These are phyloP conservation scores for Lachancea quebecensis DNA, from an alignment of 805 yeast genomes.

Conservation along the genomic window DNA sequence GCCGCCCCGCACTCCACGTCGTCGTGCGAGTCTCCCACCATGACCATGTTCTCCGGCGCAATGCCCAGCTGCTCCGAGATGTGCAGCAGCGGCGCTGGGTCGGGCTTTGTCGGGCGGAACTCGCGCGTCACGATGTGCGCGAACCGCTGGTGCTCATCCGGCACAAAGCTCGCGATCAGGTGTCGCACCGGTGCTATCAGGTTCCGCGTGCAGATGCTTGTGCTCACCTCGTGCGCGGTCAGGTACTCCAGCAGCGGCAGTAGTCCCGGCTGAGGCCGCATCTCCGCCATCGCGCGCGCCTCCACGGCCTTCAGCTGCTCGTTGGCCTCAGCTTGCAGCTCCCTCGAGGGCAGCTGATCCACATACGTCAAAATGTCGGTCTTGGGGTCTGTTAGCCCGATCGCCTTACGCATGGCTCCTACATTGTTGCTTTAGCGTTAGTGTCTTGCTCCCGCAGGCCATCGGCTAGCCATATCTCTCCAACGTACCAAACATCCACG, in stretches of 20 bases:
- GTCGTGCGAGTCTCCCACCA: constrained; percentile 72
- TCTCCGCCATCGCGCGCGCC: constrained; percentile 52
- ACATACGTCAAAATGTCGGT: constrained; percentile 51
- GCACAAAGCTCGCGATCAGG: constrained; percentile 40
- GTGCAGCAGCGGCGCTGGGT: constrained; percentile 54
- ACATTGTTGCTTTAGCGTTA: not conserved
- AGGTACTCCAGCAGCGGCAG: constrained; percentile 33
- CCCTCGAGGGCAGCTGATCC: constrained; percentile 34
- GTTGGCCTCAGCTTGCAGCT: constrained; percentile 39
- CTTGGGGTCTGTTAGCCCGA: constrained; percentile 39
- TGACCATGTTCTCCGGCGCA: constrained; percentile 41
- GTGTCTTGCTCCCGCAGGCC: not conserved
- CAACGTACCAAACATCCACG: constrained; percentile 42
- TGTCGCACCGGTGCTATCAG: constrained; percentile 46
- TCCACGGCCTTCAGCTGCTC: constrained; percentile 46
- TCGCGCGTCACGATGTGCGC: constrained; percentile 56
- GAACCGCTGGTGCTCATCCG: constrained; percentile 32
- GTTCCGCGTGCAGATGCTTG: constrained; percentile 61
- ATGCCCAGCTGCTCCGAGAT: constrained; percentile 46
- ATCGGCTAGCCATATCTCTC: not conserved
- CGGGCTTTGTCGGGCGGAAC: constrained; percentile 63
- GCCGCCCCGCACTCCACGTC: constrained; percentile 56
- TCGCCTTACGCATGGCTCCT: constrained; percentile 53
- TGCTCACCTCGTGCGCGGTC: constrained; percentile 32
- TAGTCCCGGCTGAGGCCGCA: constrained; percentile 47